Evolutionary conservation across 2,329 filamentous ascomycete species (phyloP), one percentile per base, ranked within the genome.

Genomic region (Calonectria montana): DNA sequence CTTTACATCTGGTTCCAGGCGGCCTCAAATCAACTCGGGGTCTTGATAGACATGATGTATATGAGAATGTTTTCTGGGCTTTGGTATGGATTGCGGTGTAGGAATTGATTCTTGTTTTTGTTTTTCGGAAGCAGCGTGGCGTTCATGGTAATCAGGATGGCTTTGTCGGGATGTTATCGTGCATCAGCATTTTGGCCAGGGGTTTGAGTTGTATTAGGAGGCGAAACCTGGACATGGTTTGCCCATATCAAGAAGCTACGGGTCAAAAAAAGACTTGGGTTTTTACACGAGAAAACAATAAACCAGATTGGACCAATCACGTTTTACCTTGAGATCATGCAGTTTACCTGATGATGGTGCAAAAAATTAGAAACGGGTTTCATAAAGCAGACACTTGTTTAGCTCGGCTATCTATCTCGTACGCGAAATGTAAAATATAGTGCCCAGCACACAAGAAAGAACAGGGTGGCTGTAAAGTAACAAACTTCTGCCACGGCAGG

Each of bases 391-490:
- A 59, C 25, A 43, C 25, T 27, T 66, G 61, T 37, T 70, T 65
- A 15, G 31, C 31, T 23, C 31, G 41, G 47, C 64, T 67, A 67
- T 63, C 55, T 71, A 65, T 67, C 69, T 63, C 68, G 25, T 63
- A 47, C 69, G 31, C 47, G 25, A 31, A 55, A 67, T 65, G 65
- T 70, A 48, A 70, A 75, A 50, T 61, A 65, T 61, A 65, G 76
- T 78, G 76, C 63, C 74, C 74, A 76, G 76, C 76, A 76, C 74
- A 76, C 62, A 70, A 48, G 41, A 39, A 23, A 53, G 53, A 69
- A 70, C 15, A 55, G 48, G 62, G 39, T 65, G 48, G 47, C 41
- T 45, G 55, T 39, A 66, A 65, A 62, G 21, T 53, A 62, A 67
- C 27, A 71, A 69, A 50, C 63, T 64, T 69, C 64, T 61, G 64